Evolutionary conservation across 2,329 filamentous ascomycete genomes (phyloP).

Genomic region (Claviceps cyperi): DNA sequence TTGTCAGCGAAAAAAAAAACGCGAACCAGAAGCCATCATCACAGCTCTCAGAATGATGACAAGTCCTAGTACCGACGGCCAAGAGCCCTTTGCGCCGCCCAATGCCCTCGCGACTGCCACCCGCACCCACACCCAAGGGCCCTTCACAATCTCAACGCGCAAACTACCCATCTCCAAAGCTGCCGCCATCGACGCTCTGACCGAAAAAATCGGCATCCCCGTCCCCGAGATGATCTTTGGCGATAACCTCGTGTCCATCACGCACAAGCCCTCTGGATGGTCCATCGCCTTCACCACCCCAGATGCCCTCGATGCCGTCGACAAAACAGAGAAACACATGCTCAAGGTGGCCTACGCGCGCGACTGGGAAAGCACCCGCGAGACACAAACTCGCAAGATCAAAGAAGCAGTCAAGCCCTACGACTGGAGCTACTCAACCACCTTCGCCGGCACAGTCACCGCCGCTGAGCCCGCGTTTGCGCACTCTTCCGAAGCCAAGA

Average conservation of each 20-base stretch:
- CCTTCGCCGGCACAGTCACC: constrained; percentile 56
- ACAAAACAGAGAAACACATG: constrained; percentile 86
- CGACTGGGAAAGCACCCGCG: constrained; percentile 58
- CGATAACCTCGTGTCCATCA: constrained; percentile 70
- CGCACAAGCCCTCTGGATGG: constrained; percentile 66
- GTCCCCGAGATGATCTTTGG: constrained; percentile 99
- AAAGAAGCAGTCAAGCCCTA: constrained; percentile 91
- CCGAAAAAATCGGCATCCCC: constrained; percentile 63
- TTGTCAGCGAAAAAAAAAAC: neutral
- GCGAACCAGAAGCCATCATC: neutral
- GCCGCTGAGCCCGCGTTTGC: constrained; percentile 6
- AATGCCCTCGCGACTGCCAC: constrained; percentile 39
- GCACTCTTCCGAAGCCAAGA: constrained; percentile 27
- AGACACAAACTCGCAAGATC: constrained; percentile 72
- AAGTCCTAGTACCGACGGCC: constrained; percentile 25
- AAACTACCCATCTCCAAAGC: constrained; percentile 94
- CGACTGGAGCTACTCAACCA: constrained; percentile 94
- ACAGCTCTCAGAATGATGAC: constrained; percentile 11
- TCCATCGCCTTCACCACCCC: constrained; percentile 67
- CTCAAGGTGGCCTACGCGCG: constrained; percentile 85
- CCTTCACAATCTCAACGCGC: constrained; percentile 64
- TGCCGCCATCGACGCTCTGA: constrained; percentile 76
- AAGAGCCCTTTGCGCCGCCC: constrained; percentile 42
- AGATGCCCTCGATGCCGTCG: constrained; percentile 77
- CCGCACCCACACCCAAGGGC: constrained; percentile 40